Base-by-base conservation (phyloP, 345 rosid species). In the Acer negundo region DNA sequence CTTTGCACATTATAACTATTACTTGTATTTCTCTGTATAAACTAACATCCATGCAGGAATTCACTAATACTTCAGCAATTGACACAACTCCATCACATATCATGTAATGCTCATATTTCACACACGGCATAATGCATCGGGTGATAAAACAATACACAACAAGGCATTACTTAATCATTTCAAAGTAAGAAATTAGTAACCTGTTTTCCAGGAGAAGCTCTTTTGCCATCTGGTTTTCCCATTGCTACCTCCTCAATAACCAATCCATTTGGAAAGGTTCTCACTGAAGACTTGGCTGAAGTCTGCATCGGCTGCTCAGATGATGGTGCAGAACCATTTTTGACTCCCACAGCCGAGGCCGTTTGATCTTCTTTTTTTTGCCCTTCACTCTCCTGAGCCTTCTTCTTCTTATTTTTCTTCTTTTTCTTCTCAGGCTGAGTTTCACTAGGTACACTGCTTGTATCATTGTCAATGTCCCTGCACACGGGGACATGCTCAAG, bases 201-300 rank as follows among this genome's bases (percentile, higher is more conserved):
- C 97, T 82, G 83, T 63, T 85, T 88, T 73, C 98, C 98, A 70
- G 91, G 94, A 69, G 87, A 79, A 79, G 99, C 99, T 82, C 85
- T 90, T 88, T 85, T 94, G 72, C 92, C 97, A 79, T 91, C 90
- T 17, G 99, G 98, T 83, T 86, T 90, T 79, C 99, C 97, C 92
- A 97, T 90, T 71, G 77, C 82, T 73, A 97, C 49, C 84, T 94
- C 97, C 85, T 97, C 93, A 61, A 97, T 88, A 72, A 89, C 86
- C 79, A 97, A 86, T 58, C 99, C 99, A 80, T 94, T 94, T 6
- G 95, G 80, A 79, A 86, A 93, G 67, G 93, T 89, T 81, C 97
- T 88, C 74, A 77, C 82, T 72, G 94, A 91, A 67, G 95, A 77
- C 77, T 91, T 92, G 75, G 74, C 70, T 58, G 81, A 79, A 72